Percentiles rank a stretch among this genome's conserved stretches.
These are phyloP conservation scores for Microbotryum lychnidis-dioicae DNA, from an alignment of 1,284 basidiomycete genomes.

Conservation along the genomic window DNA sequence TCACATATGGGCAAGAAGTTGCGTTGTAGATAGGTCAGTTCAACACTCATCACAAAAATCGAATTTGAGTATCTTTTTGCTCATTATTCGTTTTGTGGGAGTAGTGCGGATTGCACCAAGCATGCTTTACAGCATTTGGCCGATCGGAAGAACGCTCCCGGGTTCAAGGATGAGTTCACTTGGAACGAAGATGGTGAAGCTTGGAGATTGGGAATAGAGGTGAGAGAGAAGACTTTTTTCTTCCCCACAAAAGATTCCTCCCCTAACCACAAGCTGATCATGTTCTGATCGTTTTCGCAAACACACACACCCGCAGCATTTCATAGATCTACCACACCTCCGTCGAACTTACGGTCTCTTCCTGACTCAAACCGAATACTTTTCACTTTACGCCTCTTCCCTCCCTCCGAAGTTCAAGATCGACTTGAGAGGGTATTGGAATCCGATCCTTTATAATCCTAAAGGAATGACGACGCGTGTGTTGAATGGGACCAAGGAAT, in stretches of 20 bases:
- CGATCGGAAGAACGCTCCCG: slow-evolving; percentile 3
- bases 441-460: neutral
- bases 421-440: no score
- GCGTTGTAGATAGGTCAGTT: slow-evolving; percentile 41
- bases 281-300: neutral
- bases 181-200: slow-evolving; percentile 10
- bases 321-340: slow-evolving; percentile 48
- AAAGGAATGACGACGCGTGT: neutral
- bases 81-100: slow-evolving; percentile 35
- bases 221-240: slow-evolving; percentile 6
- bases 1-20: slow-evolving; percentile 44
- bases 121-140: neutral
- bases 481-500: neutral
- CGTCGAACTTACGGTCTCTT: slow-evolving; percentile 33
- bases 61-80: neutral
- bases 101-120: no score
- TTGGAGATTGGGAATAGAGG: slow-evolving; percentile 12
- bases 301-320: slow-evolving; percentile 28
- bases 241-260: no score
- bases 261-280: slow-evolving; percentile 3
- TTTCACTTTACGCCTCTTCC: slow-evolving; percentile 4
- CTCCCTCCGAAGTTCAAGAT: neutral
- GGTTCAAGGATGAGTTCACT: no score
- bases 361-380: slow-evolving; percentile 14
- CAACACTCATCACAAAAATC: neutral